Base-by-base conservation (phyloP, 345 rosid genomes). In the Carallia pectinifolia region DNA sequence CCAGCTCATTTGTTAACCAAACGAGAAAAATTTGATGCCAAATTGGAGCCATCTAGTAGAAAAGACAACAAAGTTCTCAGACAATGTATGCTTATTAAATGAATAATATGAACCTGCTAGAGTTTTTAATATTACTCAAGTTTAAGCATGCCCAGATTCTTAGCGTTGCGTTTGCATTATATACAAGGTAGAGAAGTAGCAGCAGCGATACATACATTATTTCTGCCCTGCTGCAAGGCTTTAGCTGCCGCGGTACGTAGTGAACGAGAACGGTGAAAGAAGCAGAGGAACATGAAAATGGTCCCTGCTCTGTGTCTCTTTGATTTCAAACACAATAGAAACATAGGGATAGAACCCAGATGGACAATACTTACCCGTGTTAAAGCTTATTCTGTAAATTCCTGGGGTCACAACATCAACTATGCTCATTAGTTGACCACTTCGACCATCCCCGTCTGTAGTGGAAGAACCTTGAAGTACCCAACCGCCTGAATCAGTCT, bases 201-300 rank as follows among this genome's bases (percentile, higher is more conserved):
- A 61, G 4, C 12, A 23, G 17, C 16, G 12, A 37, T 6, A 36
- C 10, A 23, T 34, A 19, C 18, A 33, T 13, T 31, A 44, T 33
- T 8, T 6, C 30, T 29, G 15, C 8, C 13, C 37, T 63, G 48
- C 29, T 6, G 16, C 29, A 18, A 63, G 23, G 23, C 9, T 53
- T 67, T 84, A 95, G 87, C 97, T 90, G 60, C 99, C 99, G 9
- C 97, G 89, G 77, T 92, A 90, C 0, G 97, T 90, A 53, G 85
- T 65, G 82, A 86, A 95, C 17, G 98, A 95, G 84, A 88, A 92
- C 3, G 98, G 98, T 31, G 96, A 89, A 69, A 92, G 74, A 67
- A 95, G 85, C 74, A 95, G 81, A 37, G 99, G 97, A 53, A 92
- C 96, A 66, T 92, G 98, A 84, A 95, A 95, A 79, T 95, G 97